Conservation (phyloP, 2,329 filamentous ascomycete species). For the Fusarium lyarnte region DNA sequence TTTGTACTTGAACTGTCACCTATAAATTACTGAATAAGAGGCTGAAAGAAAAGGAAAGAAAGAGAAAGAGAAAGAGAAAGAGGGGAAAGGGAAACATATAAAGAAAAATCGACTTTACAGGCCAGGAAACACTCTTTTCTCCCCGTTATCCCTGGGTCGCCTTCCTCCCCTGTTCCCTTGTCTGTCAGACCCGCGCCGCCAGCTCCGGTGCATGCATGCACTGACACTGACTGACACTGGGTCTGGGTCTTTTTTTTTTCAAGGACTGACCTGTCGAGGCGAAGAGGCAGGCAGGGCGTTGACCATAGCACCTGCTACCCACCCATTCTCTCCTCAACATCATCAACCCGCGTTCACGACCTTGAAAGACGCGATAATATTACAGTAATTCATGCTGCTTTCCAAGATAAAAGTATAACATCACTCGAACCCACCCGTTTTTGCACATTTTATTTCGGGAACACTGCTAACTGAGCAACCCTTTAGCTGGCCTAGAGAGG, state of each 20-base stretch:
- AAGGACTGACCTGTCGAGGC: conserved; percentile 13
- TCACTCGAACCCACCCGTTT: neutral
- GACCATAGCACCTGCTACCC: conserved; percentile 28
- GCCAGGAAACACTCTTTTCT: conserved; percentile 1
- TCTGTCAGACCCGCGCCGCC: conserved; percentile 39
- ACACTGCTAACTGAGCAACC: conserved; percentile 27
- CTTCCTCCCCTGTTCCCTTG: conserved; percentile 26
- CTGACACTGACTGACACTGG: conserved; percentile 28
- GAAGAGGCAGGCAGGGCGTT: conserved; percentile 21
- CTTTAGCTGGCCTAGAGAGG: conserved; percentile 44
- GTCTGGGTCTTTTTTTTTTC: conserved; percentile 14
- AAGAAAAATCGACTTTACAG: neutral
- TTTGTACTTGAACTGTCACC: neutral
- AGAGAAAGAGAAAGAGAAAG: too few relatives aligned
- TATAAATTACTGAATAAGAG: conserved; percentile 4
- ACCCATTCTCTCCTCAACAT: conserved; percentile 39
- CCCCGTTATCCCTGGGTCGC: conserved; percentile 4
- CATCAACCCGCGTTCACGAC: conserved; percentile 45
- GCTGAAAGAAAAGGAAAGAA: neutral
- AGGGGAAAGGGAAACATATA: neutral
- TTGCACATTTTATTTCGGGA: neutral
- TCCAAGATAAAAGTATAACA: conserved; percentile 43
- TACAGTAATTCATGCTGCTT: conserved; percentile 48
- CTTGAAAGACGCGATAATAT: conserved; percentile 46
- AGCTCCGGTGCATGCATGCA: conserved; percentile 34